A percentile compares a stretch with the other conserved stretches of the same genome.
phyloP scores from a whole-genome alignment of 75 land plant species.

The Selaginella tamariscina region DNA sequence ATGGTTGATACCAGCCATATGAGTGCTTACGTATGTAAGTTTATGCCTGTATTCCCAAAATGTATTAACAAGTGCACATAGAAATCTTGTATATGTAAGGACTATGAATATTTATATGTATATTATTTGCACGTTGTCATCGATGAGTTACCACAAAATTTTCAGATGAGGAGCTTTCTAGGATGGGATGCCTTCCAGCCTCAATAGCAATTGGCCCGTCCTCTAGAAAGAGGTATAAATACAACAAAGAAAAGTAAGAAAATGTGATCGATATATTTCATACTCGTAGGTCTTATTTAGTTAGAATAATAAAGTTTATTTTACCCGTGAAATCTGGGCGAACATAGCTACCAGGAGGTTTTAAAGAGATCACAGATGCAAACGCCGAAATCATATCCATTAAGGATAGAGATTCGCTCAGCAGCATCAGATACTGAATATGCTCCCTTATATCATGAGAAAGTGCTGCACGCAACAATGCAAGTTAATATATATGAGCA shows the following conservation, averaged over 20 bases:
- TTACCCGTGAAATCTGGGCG: conserved; percentile 73
- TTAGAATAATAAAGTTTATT: not conserved
- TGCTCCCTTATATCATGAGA: conserved; percentile 65
- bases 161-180: conserved; percentile 53
- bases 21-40: too few relatives aligned
- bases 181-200: conserved; percentile 83
- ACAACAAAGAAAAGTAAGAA: not conserved
- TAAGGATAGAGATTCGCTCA: conserved; percentile 85
- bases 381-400: conserved; percentile 98
- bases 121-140: too few relatives aligned
- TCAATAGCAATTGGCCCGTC: conserved; percentile 92
- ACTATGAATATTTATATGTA: too few relatives aligned
- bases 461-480: conserved; percentile 38
- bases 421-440: conserved; percentile 58
- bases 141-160: conserved; percentile 87
- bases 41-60: too few relatives aligned
- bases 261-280: too few relatives aligned
- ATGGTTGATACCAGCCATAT: too few relatives aligned
- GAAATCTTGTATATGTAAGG: too few relatives aligned
- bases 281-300: too few relatives aligned
- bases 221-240: conserved; percentile 23
- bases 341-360: conserved; percentile 59
- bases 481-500: too few relatives aligned
- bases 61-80: too few relatives aligned
- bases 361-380: conserved; percentile 65